Evolutionary conservation across 139 green algal species (phyloP), one percentile per base, ranked within the genome.

Genomic region (Penium margaritaceum): DNA sequence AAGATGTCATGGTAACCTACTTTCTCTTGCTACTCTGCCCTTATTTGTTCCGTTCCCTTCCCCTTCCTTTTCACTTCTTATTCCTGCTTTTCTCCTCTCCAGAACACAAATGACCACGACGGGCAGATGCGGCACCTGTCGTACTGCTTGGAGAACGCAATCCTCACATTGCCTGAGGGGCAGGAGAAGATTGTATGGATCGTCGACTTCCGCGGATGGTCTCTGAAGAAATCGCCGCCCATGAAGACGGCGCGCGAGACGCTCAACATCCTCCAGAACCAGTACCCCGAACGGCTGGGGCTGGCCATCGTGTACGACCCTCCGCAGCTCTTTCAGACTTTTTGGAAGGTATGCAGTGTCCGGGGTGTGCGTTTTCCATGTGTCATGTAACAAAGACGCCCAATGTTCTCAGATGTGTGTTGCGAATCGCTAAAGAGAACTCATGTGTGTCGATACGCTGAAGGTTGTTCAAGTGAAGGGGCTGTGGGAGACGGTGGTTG

Each of bases 311-410:
- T 68, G 19, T 84, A 73, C 47, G 54, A 86, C 32, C 82, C 82
- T 27, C 82, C 82, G 12, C 51, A 33, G 14, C 75, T 86, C 14
- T 86, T 86, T 60, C 12, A 37, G 35, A 60, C 72, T 30, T 82
- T 86, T 60, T 86, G 79, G 79, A 73, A 72, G 60, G 71, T 78
- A n/a, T n/a, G n/a, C n/a, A n/a, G n/a, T n/a, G n/a, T n/a, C n/a
- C n/a, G n/a, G n/a, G n/a, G n/a, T n/a, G n/a, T n/a, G n/a, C n/a
- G n/a, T n/a, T n/a, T n/a, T n/a, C n/a, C n/a, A n/a, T n/a, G n/a
- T n/a, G n/a, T n/a, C n/a, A n/a, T n/a, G n/a, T n/a, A n/a, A n/a
- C n/a, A n/a, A n/a, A n/a, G n/a, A n/a, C n/a, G n/a, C n/a, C n/a
- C n/a, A n/a, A n/a, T n/a, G n/a, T n/a, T n/a, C n/a, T n/a, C n/a